Percentiles rank a stretch among this genome's conserved stretches.
phyloP scores from a whole-genome alignment of 2,329 filamentous ascomycete species.

The Penicillium sp. region DNA sequence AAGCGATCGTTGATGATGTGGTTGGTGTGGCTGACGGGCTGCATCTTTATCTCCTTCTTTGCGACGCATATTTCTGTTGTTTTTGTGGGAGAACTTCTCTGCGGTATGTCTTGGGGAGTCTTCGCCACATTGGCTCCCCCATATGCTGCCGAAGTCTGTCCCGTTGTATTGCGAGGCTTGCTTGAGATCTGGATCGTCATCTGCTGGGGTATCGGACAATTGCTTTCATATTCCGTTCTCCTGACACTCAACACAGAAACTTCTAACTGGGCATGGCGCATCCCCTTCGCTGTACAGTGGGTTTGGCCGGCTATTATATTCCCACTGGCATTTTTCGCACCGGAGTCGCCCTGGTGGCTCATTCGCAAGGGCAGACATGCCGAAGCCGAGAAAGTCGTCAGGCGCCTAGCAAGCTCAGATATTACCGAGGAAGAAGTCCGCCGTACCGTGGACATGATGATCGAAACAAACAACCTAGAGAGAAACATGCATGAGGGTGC shows the following conservation, averaged over 20 bases:
- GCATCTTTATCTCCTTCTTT: slow-evolving; percentile 51
- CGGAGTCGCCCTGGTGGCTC: slow-evolving; percentile 17
- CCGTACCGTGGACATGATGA: slow-evolving; percentile 5
- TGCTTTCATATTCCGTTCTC: slow-evolving; percentile 50
- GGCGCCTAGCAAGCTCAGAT: slow-evolving; percentile 10
- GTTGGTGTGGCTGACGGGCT: slow-evolving; percentile 43
- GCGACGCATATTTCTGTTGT: slow-evolving; percentile 45
- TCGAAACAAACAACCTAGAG: slow-evolving; percentile 11
- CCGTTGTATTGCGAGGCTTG: slow-evolving; percentile 42
- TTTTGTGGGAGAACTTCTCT: slow-evolving; percentile 48
- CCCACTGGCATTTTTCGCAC: slow-evolving; percentile 34
- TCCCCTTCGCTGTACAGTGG: slow-evolving; percentile 52
- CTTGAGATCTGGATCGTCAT: slow-evolving; percentile 46
- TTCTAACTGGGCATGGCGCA: slow-evolving; percentile 51
- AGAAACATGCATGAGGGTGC: slow-evolving; percentile 10
- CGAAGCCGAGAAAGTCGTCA: slow-evolving; percentile 11
- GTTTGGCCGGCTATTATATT: slow-evolving; percentile 51
- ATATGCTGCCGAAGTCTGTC: slow-evolving; percentile 45
- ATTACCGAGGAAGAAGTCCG: slow-evolving; percentile 7
- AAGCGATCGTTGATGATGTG: slow-evolving; percentile 43
- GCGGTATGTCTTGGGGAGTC: slow-evolving; percentile 50
- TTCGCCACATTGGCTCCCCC: slow-evolving; percentile 47
- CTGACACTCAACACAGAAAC: slow-evolving; percentile 43
- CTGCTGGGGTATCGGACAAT: slow-evolving; percentile 47
- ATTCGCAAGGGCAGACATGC: slow-evolving; percentile 11